Evolutionary conservation across 257 asterid genomes (phyloP).

Genomic region (Ocimum tenuiflorum): DNA sequence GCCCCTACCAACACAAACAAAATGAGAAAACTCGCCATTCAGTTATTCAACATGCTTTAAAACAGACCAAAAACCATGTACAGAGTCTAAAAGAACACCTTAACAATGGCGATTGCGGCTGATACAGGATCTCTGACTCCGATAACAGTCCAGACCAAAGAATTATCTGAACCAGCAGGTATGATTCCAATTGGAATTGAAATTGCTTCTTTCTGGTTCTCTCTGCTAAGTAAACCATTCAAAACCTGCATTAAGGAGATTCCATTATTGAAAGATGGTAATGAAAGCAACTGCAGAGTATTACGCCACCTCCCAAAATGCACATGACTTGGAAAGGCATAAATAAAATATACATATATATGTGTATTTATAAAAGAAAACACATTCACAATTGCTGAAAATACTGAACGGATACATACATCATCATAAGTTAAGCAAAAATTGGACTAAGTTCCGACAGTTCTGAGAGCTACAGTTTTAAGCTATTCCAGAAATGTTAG

Average conservation of each 20-base stretch:
- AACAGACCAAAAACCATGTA: constrained; percentile 5
- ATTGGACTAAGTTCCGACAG: background rate
- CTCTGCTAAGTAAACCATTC: constrained; percentile 91
- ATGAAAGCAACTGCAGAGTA: background rate
- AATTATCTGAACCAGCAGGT: constrained; percentile 99
- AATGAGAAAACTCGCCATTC: background rate
- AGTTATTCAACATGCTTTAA: constrained; percentile 3
- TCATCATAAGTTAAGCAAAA: background rate
- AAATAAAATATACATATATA: no score
- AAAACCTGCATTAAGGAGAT: constrained; percentile 57
- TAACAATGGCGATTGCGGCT: constrained; percentile 89
- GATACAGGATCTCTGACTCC: constrained; percentile 96
- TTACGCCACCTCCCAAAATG: background rate
- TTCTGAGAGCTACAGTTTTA: background rate
- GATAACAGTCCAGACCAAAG: constrained; percentile 96
- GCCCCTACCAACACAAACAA: background rate
- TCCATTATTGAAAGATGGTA: background rate
- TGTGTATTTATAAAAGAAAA: background rate
- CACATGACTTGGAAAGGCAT: background rate
- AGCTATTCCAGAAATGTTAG: background rate
- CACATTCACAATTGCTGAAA: background rate
- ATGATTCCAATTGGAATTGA: constrained; percentile 92
- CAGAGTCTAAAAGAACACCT: constrained; percentile 39
- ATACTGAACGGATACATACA: background rate
- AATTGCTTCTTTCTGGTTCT: constrained; percentile 89